Evolutionary conservation across 805 yeast genomes (phyloP).

Genomic region (Maudiozyma turicensis): DNA sequence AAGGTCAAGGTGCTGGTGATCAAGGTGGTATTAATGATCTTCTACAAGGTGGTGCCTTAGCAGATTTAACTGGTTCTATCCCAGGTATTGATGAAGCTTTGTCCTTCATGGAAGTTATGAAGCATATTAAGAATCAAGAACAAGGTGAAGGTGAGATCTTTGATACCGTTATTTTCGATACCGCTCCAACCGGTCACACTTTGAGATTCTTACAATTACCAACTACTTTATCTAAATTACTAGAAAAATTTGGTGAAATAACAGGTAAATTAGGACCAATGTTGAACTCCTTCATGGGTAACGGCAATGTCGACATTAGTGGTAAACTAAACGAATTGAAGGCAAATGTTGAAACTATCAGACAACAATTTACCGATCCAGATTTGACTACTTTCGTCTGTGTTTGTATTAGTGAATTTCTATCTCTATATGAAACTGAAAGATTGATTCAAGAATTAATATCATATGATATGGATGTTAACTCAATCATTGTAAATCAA

Average conservation of each 20-base stretch:
- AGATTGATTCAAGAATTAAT: constrained; percentile 94
- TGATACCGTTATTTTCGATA: constrained; percentile 89
- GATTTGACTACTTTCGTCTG: constrained; percentile 92
- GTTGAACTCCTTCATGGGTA: constrained; percentile 69
- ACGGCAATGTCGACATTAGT: constrained; percentile 59
- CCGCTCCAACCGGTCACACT: constrained; percentile 99
- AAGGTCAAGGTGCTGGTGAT: constrained; percentile 33
- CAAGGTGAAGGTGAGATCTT: constrained; percentile 38
- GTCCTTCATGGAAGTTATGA: constrained; percentile 95
- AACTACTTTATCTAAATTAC: constrained; percentile 76
- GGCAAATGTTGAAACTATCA: constrained; percentile 63
- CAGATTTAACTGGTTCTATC: constrained; percentile 85
- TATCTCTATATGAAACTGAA: constrained; percentile 94
- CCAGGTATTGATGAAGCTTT: constrained; percentile 99
- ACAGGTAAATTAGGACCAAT: constrained; percentile 85
- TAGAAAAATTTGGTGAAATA: constrained; percentile 79
- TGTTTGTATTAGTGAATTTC: constrained; percentile 94
- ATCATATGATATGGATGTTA: constrained; percentile 92
- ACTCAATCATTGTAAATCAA: constrained; percentile 92
- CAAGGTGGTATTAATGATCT: constrained; percentile 25
- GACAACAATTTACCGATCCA: constrained; percentile 90
- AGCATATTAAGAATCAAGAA: constrained; percentile 80
- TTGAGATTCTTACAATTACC: constrained; percentile 92
- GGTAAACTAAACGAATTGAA: constrained; percentile 35
- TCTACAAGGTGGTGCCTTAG: constrained; percentile 34